A percentile compares a stretch with the other conserved stretches of the same genome.
phyloP scores from a whole-genome alignment of 2,329 filamentous ascomycete species.

The Penicillium sp. region DNA sequence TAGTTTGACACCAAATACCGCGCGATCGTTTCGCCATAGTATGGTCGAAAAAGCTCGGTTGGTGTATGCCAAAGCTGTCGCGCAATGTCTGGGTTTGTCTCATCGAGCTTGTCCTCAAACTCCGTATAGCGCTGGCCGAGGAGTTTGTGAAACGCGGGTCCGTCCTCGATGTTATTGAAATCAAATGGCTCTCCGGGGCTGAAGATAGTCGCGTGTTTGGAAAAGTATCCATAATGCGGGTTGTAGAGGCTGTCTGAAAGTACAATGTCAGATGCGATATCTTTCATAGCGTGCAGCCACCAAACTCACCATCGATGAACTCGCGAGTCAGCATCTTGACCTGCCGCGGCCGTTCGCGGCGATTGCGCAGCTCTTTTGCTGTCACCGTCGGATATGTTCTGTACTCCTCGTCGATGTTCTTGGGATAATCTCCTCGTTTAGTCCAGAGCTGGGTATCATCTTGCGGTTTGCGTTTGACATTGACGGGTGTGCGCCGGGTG shows the following conservation, averaged over 20 bases:
- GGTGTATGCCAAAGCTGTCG: conserved; percentile 98
- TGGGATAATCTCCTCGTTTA: conserved; percentile 73
- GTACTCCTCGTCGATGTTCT: conserved; percentile 78
- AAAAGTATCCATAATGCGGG: conserved; percentile 92
- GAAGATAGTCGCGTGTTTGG: conserved; percentile 95
- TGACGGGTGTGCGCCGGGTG: conserved; percentile 36
- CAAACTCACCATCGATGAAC: conserved; percentile 80
- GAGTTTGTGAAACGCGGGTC: conserved; percentile 76
- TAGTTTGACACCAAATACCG: conserved; percentile 95
- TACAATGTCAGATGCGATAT: conserved; percentile 7
- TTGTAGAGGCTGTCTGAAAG: conserved; percentile 84
- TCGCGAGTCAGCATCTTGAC: conserved; percentile 98
- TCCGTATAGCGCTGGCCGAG: conserved; percentile 78
- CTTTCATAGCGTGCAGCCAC: background rate
- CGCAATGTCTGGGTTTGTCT: conserved; percentile 66
- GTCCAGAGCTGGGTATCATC: conserved; percentile 75
- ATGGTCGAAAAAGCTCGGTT: conserved; percentile 92
- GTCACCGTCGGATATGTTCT: conserved; percentile 80
- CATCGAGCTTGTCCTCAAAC: conserved; percentile 87
- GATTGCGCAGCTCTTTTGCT: conserved; percentile 69
- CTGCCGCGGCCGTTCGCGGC: conserved; percentile 73
- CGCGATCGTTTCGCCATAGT: conserved; percentile 96
- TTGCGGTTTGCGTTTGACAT: conserved; percentile 40
- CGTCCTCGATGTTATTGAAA: conserved; percentile 77
- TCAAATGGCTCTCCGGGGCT: conserved; percentile 87